Evolutionary conservation across 257 asterid genomes (phyloP).

Genomic region (Rhazya stricta): DNA sequence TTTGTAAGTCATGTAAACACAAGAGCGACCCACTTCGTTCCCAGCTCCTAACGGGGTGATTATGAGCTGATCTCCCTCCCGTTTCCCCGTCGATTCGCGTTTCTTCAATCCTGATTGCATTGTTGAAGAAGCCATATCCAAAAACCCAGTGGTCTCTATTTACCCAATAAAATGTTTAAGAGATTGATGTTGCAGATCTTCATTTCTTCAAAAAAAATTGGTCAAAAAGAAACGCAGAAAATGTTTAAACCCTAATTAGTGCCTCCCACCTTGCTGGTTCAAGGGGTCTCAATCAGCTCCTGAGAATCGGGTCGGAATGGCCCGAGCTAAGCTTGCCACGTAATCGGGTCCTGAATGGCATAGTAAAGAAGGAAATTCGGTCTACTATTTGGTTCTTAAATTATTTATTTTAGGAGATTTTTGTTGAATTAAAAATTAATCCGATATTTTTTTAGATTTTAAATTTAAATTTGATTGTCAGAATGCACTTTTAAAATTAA

Average conservation of each 20-base stretch:
- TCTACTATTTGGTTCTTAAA: no score
- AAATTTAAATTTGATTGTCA: no score
- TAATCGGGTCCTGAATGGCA: no score
- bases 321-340: no score
- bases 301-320: no score
- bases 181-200: background rate
- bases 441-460: no score
- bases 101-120: constrained; percentile 52
- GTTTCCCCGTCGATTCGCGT: constrained; percentile 30
- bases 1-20: constrained; percentile 82
- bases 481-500: no score
- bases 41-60: constrained; percentile 95
- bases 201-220: background rate
- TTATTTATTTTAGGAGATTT: no score
- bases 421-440: no score
- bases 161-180: background rate
- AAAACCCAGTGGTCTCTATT: background rate
- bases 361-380: no score
- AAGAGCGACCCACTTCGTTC: constrained; percentile 95
- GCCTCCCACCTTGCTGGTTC: background rate
- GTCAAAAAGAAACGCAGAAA: background rate
- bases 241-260: constrained; percentile 10
- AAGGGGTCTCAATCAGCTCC: no score
- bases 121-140: constrained; percentile 60
- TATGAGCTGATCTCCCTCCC: constrained; percentile 85